These are phyloP conservation scores for Periconia sp. DNA, from an alignment of 2,329 filamentous ascomycete genomes.

Conservation along the genomic window DNA sequence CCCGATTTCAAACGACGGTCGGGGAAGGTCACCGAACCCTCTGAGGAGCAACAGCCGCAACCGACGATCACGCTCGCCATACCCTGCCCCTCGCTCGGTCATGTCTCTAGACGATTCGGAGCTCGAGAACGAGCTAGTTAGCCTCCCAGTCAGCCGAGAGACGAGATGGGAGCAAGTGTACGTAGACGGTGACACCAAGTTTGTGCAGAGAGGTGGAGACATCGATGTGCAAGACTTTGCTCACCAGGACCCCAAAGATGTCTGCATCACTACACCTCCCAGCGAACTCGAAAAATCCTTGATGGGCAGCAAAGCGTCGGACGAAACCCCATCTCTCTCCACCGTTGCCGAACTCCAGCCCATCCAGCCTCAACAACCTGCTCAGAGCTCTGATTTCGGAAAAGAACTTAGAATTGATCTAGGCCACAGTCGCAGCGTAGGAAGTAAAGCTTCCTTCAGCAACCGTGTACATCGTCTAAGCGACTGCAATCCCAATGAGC, in stretches of 20 bases:
- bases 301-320: slow-evolving; percentile 27
- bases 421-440: slow-evolving; percentile 23
- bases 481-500: slow-evolving; percentile 5
- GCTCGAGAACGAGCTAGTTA: slow-evolving; percentile 42
- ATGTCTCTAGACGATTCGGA: slow-evolving; percentile 48
- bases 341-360: slow-evolving; percentile 27
- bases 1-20: slow-evolving; percentile 25
- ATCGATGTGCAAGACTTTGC: slow-evolving; percentile 41
- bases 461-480: slow-evolving; percentile 41
- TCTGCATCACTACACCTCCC: slow-evolving; percentile 43
- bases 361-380: slow-evolving; percentile 16
- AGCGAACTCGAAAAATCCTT: slow-evolving; percentile 37
- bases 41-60: slow-evolving; percentile 29
- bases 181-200: slow-evolving; percentile 45
- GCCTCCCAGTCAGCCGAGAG: slow-evolving; percentile 41
- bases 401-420: slow-evolving; percentile 3
- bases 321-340: slow-evolving; percentile 32
- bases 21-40: slow-evolving; percentile 30
- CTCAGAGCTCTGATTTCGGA: slow-evolving; percentile 12
- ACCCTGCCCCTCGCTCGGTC: slow-evolving; percentile 40
- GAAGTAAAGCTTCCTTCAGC: slow-evolving; percentile 39
- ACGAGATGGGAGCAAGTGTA: slow-evolving; percentile 48
- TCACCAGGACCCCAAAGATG: slow-evolving; percentile 38
- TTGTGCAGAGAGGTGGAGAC: slow-evolving; percentile 41
- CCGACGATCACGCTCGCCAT: slow-evolving; percentile 43